Base-by-base conservation (phyloP, 345 rosid species). In the Populus ilicifolia region DNA sequence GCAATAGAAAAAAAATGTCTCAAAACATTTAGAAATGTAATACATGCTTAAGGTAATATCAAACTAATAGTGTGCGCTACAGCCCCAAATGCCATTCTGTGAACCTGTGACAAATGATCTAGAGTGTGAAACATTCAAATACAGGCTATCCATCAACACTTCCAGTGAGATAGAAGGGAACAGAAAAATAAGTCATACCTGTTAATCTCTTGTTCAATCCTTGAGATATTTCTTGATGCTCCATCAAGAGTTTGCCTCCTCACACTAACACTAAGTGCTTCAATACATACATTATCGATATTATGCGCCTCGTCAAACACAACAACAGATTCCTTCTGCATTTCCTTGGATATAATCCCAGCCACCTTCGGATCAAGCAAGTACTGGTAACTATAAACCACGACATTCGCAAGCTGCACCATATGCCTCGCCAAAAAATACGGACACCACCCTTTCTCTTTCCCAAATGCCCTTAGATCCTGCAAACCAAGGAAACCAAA, bases 281-380 rank as follows among this genome's bases (percentile, higher is more conserved):
- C 99, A 65, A 96, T 93, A 78, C 99, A 96, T 74, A 93, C 98
- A 72, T 96, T 96, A 67, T 93, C 99, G 18, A 96, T 96, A 81
- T 93, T 96, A 85, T 96, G 99, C 2, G 98, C 99, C 89, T 96
- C 99, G 66, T 93, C 98, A 85, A 96, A 96, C 64, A 93, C 97
- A 76, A 93, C 95, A 71, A 93, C 99, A 21, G 97, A 85, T 86
- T 96, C 99, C 85, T 84, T 92, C 80, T 92, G 99, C 88, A 96
- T 85, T 84, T 96, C 99, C 87, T 96, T 96, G 0, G 99, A 96
- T 85, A 96, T 93, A 75, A 96, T 91, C 67, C 95, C 97, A 71
- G 98, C 97, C 75, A 96, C 99, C 87, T 96, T 96, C 10, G 99
- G 99, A 85, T 93, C 98, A 76, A 96, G 95, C 83, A 96, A 81